Conservation (phyloP, 257 asterid genomes). For the Solanum etuberosum region DNA sequence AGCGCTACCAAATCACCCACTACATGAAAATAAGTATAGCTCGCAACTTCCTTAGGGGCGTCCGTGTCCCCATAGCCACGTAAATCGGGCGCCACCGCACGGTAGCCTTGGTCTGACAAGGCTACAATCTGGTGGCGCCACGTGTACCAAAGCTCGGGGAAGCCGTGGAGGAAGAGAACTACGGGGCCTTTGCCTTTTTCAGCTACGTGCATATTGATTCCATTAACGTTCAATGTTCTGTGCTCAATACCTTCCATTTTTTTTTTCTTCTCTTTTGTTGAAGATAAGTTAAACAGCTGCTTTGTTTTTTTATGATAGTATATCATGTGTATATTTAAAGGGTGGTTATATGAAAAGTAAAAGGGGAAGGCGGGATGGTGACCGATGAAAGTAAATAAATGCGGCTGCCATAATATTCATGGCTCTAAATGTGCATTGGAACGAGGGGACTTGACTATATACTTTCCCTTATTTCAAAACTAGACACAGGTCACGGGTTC, state of each 20-base stretch:
- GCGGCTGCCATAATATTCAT: background rate
- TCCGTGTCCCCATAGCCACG: conserved; percentile 82
- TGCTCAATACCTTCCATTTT: conserved; percentile 52
- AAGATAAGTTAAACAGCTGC: background rate
- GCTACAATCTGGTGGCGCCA: conserved; percentile 83
- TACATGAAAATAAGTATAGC: conserved; percentile 54
- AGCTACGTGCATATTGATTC: conserved; percentile 79
- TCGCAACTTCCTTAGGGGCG: conserved; percentile 26
- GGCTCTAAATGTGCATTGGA: background rate
- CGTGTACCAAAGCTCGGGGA: conserved; percentile 86
- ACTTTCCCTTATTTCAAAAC: too few species aligned
- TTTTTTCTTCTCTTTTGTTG: background rate
- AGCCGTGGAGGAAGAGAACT: conserved; percentile 83
- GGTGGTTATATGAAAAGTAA: background rate
- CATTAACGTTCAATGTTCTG: conserved; percentile 41
- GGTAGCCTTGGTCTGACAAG: conserved; percentile 57
- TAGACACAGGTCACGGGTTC: too few species aligned
- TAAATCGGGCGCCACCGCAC: conserved; percentile 84
- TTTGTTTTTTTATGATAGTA: background rate
- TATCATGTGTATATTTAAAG: background rate
- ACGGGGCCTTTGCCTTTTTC: conserved; percentile 61
- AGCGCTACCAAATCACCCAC: conserved; percentile 77
- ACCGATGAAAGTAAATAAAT: background rate
- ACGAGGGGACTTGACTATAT: too few species aligned
- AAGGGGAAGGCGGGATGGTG: background rate